Evolutionary conservation across 2,329 filamentous ascomycete species (phyloP).

Genomic region (Cladosporium cucumerinum): DNA sequence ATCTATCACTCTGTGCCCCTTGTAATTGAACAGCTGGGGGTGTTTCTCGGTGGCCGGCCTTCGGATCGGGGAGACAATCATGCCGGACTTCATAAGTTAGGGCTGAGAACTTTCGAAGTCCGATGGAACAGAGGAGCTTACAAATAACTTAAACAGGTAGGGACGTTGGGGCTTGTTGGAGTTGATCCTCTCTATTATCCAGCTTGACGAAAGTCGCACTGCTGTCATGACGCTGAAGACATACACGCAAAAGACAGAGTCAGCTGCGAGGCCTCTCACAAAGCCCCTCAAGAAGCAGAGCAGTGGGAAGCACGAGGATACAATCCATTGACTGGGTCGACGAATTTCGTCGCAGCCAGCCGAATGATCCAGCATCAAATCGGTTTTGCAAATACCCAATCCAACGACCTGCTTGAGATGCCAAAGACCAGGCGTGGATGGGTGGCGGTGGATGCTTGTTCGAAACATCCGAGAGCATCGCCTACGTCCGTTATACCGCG

Average conservation of each 20-base stretch:
- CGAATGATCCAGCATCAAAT: background rate
- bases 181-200: background rate
- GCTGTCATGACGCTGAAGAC: background rate
- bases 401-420: background rate
- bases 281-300: background rate
- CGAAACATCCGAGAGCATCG: background rate
- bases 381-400: background rate
- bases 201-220: background rate
- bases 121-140: background rate
- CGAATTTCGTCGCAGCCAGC: background rate
- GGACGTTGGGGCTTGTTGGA: no score
- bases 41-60: background rate
- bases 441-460: background rate
- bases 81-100: background rate
- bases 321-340: background rate
- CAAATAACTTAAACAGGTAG: background rate
- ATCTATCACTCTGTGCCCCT: no score
- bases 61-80: background rate
- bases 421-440: background rate
- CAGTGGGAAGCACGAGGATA: background rate
- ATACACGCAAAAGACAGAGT: background rate
- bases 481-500: background rate
- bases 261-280: background rate
- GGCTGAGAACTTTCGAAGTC: background rate
- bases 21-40: no score